Base-by-base conservation (phyloP, 768 basidiomycete genomes). In the Russula sp. region DNA sequence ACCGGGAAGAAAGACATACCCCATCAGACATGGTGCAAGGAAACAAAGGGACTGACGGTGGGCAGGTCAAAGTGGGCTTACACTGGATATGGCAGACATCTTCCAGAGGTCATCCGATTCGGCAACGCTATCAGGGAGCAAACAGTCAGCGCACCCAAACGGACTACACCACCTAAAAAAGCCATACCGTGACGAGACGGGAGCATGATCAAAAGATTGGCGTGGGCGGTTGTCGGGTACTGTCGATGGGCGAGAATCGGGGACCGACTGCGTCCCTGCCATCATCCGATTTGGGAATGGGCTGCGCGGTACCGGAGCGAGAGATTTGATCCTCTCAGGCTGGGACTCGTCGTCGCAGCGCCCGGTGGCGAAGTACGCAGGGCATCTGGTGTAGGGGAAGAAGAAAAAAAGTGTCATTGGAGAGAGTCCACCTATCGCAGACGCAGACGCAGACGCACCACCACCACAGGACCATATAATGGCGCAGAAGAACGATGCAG, bases 161-260 rank as follows among this genome's bases (percentile, higher is more conserved):
- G 14, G 40, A 46, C 24, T 28, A 22, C 16, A 14, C 2, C n/a
- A 48, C n/a, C 5, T n/a, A 22, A 22, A 1, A n/a, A 46, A 44
- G 30, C 66, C 75, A 11, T 66, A 81, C 82, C 82, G 76, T 24
- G 79, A 71, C 67, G 83, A 79, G 16, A 78, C 71, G 24, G 64
- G 18, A 36, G 63, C 53, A 59, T 80, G 76, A 67, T 83, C 81
- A 36, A 80, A 63, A 2, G 81, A 80, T 48, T 71, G 73, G n/a
- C 72, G 64, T 28, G 55, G 32, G 56, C 58, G 44, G 36, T 55
- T 65, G 26, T 62, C 67, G 22, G 57, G 30, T 11, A 55, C 6
- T 16, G 59, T 53, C 4, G 63, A 67, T 18, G 73, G 59, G 38
- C 68, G 71, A 62, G 73, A 51, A 61, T 72, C 73, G 51, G 70